These are phyloP conservation scores for Diospyros lotus DNA, from an alignment of 148 eudicot species.

Conservation along the genomic window DNA sequence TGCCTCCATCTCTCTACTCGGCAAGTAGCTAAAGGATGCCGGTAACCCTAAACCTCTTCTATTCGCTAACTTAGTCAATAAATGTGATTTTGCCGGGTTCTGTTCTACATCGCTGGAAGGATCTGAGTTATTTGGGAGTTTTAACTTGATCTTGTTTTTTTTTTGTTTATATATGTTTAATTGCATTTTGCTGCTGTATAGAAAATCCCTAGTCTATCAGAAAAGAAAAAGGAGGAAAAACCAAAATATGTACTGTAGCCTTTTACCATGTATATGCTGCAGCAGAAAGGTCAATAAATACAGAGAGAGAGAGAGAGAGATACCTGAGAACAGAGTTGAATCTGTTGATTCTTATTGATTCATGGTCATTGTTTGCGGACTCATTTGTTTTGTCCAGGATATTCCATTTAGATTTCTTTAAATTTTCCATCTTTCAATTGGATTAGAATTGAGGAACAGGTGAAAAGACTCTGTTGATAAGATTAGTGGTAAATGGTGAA, in stretches of 20 bases:
- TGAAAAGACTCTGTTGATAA: too few relatives aligned
- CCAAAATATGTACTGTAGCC: neutral
- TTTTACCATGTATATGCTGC: neutral
- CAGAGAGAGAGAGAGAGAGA: neutral
- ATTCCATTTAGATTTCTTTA: too few relatives aligned
- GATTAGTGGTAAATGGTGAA: too few relatives aligned
- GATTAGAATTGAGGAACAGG: too few relatives aligned
- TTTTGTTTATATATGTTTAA: neutral
- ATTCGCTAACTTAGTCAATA: slow-evolving; percentile 12
- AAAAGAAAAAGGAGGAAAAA: neutral
- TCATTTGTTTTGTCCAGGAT: too few relatives aligned
- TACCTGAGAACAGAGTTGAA: neutral
- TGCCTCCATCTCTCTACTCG: too few relatives aligned
- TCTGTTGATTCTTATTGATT: too few relatives aligned
- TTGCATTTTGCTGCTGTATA: slow-evolving; percentile 3
- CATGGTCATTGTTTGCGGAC: too few relatives aligned
- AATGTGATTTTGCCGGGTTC: neutral
- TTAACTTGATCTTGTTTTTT: neutral
- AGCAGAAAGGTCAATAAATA: neutral
- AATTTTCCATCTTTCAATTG: too few relatives aligned
- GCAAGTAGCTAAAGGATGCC: too few relatives aligned
- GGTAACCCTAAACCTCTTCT: neutral
- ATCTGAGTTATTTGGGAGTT: neutral
- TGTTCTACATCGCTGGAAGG: neutral
- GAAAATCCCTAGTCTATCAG: neutral